Percentiles rank a stretch among this genome's conserved stretches.
phyloP scores from a whole-genome alignment of 495 filamentous ascomycete genomes.

The Annulohypoxylon bovei region DNA sequence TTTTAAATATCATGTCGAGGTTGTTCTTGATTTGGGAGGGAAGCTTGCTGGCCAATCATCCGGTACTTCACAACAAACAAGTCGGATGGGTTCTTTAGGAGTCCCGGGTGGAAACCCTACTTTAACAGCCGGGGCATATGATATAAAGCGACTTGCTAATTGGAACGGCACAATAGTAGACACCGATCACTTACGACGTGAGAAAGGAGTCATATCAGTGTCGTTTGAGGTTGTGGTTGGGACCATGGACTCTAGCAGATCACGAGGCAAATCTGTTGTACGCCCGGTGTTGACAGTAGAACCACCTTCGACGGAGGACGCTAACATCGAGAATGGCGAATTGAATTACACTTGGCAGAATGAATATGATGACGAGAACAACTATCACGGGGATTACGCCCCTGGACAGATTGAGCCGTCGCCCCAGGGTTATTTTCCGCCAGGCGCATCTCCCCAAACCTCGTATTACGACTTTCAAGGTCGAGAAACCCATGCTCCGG shows the following conservation, averaged over 20 bases:
- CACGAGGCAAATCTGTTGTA: slow-evolving; percentile 60
- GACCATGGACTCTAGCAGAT: slow-evolving; percentile 78
- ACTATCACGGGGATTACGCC: slow-evolving; percentile 39
- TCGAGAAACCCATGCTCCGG: slow-evolving; percentile 42
- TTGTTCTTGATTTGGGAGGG: slow-evolving; percentile 89
- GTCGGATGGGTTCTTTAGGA: slow-evolving; percentile 67
- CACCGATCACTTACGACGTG: slow-evolving; percentile 83
- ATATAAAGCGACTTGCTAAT: slow-evolving; percentile 51
- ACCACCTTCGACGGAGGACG: slow-evolving; percentile 28
- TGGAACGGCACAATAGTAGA: slow-evolving; percentile 87
- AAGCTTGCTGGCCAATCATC: slow-evolving; percentile 70
- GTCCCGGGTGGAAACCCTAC: slow-evolving; percentile 55
- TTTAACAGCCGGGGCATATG: slow-evolving; percentile 41
- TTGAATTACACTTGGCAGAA: slow-evolving; percentile 48
- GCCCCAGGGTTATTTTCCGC: slow-evolving; percentile 39
- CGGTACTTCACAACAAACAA: slow-evolving; percentile 50
- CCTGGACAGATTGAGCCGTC: slow-evolving; percentile 29
- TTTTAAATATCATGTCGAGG: slow-evolving; percentile 92
- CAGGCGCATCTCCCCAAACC: slow-evolving; percentile 40
- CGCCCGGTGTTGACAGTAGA: slow-evolving; percentile 45
- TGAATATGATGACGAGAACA: slow-evolving; percentile 40
- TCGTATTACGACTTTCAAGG: slow-evolving; percentile 45
- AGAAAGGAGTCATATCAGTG: slow-evolving; percentile 86
- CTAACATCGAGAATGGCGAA: slow-evolving; percentile 37
- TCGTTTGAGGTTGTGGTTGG: slow-evolving; percentile 89